Evolutionary conservation across 495 filamentous ascomycete species (phyloP), one percentile per base, ranked within the genome.

Genomic region (Daldinia decipiens): DNA sequence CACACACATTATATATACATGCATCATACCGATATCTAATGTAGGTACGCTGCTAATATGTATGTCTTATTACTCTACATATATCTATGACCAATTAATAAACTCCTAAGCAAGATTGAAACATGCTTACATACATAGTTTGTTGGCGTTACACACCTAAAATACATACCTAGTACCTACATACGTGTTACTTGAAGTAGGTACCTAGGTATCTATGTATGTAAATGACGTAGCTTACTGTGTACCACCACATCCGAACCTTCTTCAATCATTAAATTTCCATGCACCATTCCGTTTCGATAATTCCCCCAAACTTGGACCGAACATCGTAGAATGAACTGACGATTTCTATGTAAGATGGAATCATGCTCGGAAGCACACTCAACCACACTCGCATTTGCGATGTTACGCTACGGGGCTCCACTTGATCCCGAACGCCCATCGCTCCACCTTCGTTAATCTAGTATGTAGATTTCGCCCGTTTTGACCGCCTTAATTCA

Each of bases 401-500:
- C 39, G 39, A 55, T 57, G 32, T 24, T 38, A 57, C 54, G 54
- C 54, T 38, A 21, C 32, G 9, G 19, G 19, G 39, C 54, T 57
- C 54, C 54, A 57, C 54, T 57, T 52, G 24, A 27, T 52, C 50
- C 54, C 29, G 31, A 19, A 26, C 38, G 15, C 27, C 58, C 27
- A 50, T 55, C 57, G 40, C 52, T 60, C 67, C 67, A 58, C 55
- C 55, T 45, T 59, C 40, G 38, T 43, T 68, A 43, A 64, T 64
- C 60, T 59, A 15, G 60, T 58, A 47, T 24, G 36, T 9, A 52
- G 7, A 54, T 71, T 65, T 54, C 54, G 47, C 69, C 69, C 21
- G n/a, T 21, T 56, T 36, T 72, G 59, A 72, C 69, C 69, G 69
- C 69, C 69, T 43, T 26, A 64, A 59, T 71, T 64, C 45, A 59